Base-by-base conservation (phyloP, 1,139 yeast species). In the Pichia sp. region DNA sequence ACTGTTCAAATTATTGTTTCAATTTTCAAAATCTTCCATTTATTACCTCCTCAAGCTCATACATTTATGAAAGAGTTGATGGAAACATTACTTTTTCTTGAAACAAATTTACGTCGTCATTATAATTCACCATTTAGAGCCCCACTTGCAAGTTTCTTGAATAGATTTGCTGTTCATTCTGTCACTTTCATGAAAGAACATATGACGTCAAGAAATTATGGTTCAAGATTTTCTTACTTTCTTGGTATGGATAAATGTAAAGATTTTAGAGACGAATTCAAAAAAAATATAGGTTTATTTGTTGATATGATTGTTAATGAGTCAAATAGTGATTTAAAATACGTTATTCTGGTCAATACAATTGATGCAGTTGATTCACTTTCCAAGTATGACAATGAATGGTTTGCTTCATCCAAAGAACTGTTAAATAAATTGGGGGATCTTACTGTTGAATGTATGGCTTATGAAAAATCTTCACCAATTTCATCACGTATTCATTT, bases 61-160 rank as follows among this genome's bases (percentile, higher is more conserved):
- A 85, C 93, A 29, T 95, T 90, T 62, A 83, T 95, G 83, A 93
- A 88, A 54, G 96, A 90, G 60, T 76, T 95, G 48, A 79, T 93
- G 63, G 78, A 78, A 49, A 84, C 93, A 2, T 76, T 93, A 53
- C 81, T 87, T 58, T 83, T 81, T 56, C 73, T 93, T 61, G 99
- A 95, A 68, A 84, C 84, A 2, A 84, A 84, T 57, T 73, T 95
- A 60, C 86, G 96, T 56, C 84, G 97, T 44, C 90, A 87, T 60
- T 88, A 87, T 54, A 77, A 75, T 49, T 89, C 97, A 1, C 99
- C 99, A 6, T 90, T 95, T 72, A 77, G 99, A 59, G 77, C 75
- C n/a, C 98, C 99, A 5, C 80, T 93, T 49, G 93, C 96, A 5
- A 87, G 86, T 64, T 95, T 87, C 63, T 73, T 93, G 70, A 83